Evolutionary conservation across 208 protist genomes (phyloP).

Genomic region (Acanthamoeba royreba): DNA sequence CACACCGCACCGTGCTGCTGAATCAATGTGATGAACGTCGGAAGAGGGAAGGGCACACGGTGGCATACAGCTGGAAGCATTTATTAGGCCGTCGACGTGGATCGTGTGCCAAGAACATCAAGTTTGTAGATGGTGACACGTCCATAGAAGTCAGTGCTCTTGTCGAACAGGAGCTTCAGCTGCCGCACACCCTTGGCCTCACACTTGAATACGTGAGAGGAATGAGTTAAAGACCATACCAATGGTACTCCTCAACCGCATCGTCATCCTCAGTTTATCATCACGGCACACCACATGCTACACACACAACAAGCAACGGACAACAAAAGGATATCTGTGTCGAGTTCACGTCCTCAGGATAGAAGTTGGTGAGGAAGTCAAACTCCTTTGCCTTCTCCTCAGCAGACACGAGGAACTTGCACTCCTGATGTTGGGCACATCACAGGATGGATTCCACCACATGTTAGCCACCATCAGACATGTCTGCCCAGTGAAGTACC

Average conservation of each 20-base stretch:
- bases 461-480: neutral
- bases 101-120: neutral
- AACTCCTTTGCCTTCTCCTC: neutral
- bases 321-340: neutral
- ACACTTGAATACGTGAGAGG: neutral
- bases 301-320: neutral
- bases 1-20: no score
- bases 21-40: no score
- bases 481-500: neutral
- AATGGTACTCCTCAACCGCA: no score
- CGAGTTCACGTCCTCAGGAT: slow-evolving; percentile 27
- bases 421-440: neutral
- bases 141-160: slow-evolving; percentile 50
- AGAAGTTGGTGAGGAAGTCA: neutral
- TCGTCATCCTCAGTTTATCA: no score
- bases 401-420: neutral
- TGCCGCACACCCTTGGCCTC: neutral
- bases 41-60: no score
- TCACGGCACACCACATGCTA: no score
- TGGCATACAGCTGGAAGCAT: no score
- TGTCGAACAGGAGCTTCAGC: neutral
- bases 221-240: neutral
- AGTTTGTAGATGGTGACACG: slow-evolving; percentile 44
- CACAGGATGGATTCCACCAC: neutral
- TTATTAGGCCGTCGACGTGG: no score